Conservation (phyloP, 768 basidiomycete genomes). For the Boletus pseudopeckii region DNA sequence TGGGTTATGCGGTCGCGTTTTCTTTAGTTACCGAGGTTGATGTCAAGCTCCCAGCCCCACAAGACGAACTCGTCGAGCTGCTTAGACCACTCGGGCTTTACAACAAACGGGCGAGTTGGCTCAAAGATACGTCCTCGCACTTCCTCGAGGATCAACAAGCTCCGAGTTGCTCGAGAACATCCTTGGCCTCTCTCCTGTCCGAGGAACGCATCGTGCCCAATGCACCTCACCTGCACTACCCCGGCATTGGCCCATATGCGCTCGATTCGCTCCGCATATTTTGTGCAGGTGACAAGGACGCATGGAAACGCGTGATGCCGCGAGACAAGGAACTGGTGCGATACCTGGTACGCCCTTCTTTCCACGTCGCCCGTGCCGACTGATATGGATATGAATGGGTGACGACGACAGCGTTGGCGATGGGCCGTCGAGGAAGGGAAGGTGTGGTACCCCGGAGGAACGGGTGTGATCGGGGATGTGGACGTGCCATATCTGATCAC, state of each 20-base stretch:
- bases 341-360: conserved; percentile 53
- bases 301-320: conserved; percentile 64
- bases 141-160: conserved; percentile 44
- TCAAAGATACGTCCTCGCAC: conserved; percentile 50
- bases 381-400: background rate
- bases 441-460: conserved; percentile 44
- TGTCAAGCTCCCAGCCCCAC: conserved; percentile 34
- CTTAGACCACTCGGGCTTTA: conserved; percentile 59
- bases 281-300: conserved; percentile 37
- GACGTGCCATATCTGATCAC: conserved; percentile 37
- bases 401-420: conserved; percentile 57
- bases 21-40: background rate
- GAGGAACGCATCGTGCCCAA: conserved; percentile 21
- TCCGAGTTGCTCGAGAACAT: conserved; percentile 19
- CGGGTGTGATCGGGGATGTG: conserved; percentile 39
- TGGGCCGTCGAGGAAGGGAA: conserved; percentile 59
- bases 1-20: conserved; percentile 20
- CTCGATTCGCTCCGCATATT: conserved; percentile 77
- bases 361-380: background rate
- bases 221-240: conserved; percentile 54
- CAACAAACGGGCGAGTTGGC: conserved; percentile 51
- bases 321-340: conserved; percentile 65
- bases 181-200: background rate
- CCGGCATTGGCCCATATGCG: conserved; percentile 68
- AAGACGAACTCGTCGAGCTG: conserved; percentile 41